phyloP scores from a whole-genome alignment of 257 asterid species.

The Forsythia viridissima region DNA sequence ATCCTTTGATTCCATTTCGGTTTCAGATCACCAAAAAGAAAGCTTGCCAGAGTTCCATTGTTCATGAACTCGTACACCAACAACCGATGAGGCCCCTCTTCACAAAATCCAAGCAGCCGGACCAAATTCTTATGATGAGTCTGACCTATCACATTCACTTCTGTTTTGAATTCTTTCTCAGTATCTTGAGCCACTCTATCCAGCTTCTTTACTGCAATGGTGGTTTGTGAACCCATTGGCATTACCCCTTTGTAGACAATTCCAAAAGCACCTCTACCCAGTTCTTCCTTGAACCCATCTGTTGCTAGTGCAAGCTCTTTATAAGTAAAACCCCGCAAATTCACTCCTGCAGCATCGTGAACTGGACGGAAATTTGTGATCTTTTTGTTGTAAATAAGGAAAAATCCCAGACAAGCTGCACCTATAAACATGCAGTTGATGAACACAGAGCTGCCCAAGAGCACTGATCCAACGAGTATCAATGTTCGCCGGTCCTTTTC shows the following conservation, averaged over 20 bases:
- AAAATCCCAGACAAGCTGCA: slow-evolving; percentile 28
- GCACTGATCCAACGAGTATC: slow-evolving; percentile 39
- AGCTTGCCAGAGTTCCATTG: slow-evolving; percentile 45
- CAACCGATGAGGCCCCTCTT: slow-evolving; percentile 46
- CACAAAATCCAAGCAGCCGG: slow-evolving; percentile 51
- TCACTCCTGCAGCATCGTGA: slow-evolving; percentile 8
- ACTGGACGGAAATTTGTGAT: not conserved
- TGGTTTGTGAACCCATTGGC: not conserved
- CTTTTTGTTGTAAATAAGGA: slow-evolving; percentile 25
- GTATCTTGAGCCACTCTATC: slow-evolving; percentile 42
- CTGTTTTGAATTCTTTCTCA: slow-evolving; percentile 64
- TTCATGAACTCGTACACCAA: slow-evolving; percentile 49
- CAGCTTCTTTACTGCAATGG: slow-evolving; percentile 57
- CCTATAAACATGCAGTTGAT: slow-evolving; percentile 34
- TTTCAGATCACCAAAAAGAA: slow-evolving; percentile 38
- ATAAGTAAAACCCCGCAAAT: slow-evolving; percentile 37
- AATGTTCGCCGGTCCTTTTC: slow-evolving; percentile 20
- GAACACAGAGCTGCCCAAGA: slow-evolving; percentile 52
- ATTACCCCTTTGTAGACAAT: slow-evolving; percentile 56
- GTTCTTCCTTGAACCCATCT: slow-evolving; percentile 40
- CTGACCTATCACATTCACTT: slow-evolving; percentile 51
- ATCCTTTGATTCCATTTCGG: slow-evolving; percentile 57
- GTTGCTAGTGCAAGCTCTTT: slow-evolving; percentile 48
- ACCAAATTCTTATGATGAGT: slow-evolving; percentile 73
- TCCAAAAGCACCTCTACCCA: slow-evolving; percentile 68